Conservation (phyloP, 2,329 filamentous ascomycete species). For the Penicillium fuscoglaucum region DNA sequence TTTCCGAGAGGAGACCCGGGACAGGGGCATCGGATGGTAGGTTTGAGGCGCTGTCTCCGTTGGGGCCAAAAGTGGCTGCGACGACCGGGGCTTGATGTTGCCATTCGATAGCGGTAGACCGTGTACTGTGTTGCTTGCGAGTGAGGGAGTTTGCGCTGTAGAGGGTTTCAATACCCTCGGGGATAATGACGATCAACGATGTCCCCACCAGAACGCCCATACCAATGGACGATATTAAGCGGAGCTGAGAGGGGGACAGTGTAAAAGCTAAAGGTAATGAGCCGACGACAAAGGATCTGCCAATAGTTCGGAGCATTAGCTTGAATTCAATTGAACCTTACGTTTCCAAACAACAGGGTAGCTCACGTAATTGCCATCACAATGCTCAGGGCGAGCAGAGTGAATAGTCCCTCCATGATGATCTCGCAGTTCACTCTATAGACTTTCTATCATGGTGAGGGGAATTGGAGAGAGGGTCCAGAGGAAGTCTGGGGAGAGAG, state of each 20-base stretch:
- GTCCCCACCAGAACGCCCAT: constrained; percentile 94
- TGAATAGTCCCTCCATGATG: constrained; percentile 62
- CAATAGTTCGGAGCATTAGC: constrained; percentile 11
- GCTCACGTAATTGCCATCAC: constrained; percentile 66
- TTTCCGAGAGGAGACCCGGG: constrained; percentile 17
- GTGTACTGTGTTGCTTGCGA: constrained; percentile 35
- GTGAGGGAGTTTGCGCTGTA: constrained; percentile 56
- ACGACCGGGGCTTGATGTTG: constrained; percentile 26
- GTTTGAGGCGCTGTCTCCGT: not conserved
- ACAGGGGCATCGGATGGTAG: constrained; percentile 11
- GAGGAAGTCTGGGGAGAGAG: not conserved
- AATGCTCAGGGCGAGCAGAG: constrained; percentile 63
- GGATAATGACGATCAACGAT: constrained; percentile 94
- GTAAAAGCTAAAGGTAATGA: constrained; percentile 86
- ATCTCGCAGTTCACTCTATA: constrained; percentile 38
- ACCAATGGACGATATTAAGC: constrained; percentile 86
- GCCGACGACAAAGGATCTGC: constrained; percentile 91
- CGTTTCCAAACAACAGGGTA: constrained; percentile 2
- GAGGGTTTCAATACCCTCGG: constrained; percentile 90
- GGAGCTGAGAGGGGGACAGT: constrained; percentile 80
- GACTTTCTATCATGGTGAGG: constrained; percentile 28
- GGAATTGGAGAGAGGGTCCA: not conserved
- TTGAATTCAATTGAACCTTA: not conserved
- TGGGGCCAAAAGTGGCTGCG: constrained; percentile 12
- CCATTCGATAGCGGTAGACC: constrained; percentile 32